phyloP scores from a whole-genome alignment of 805 yeast genomes.

The Lachancea lanzarotensis region DNA sequence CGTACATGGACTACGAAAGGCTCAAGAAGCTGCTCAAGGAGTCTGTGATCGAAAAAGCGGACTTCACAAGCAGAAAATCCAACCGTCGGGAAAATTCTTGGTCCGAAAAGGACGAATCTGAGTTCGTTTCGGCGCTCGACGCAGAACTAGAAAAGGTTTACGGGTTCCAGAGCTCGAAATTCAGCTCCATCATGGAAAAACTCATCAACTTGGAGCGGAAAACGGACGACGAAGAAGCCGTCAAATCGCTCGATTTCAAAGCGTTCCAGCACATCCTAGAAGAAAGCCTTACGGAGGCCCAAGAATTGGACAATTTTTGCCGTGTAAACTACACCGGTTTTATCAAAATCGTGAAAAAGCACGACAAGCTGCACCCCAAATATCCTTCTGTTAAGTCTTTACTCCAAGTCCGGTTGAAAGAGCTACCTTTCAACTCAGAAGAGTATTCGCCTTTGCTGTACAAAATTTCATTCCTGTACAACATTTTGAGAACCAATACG shows the following conservation, averaged over 20 bases:
- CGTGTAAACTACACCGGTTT: conserved; percentile 93
- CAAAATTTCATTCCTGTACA: conserved; percentile 74
- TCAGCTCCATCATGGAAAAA: conserved; percentile 57
- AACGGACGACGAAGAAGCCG: conserved; percentile 38
- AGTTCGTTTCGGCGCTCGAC: conserved; percentile 62
- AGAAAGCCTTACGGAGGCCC: conserved; percentile 63
- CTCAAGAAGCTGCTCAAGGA: conserved; percentile 67
- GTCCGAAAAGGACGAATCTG: conserved; percentile 66
- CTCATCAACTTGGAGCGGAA: conserved; percentile 58
- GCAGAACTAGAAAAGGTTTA: conserved; percentile 70
- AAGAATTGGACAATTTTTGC: conserved; percentile 83
- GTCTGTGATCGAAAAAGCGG: conserved; percentile 38
- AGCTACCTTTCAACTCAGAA: conserved; percentile 87
- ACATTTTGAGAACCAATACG: conserved; percentile 64
- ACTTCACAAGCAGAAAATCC: conserved; percentile 12
- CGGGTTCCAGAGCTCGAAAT: conserved; percentile 61
- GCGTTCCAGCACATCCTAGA: conserved; percentile 66
- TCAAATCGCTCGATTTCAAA: conserved; percentile 47
- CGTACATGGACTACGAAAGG: conserved; percentile 59
- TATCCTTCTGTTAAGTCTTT: conserved; percentile 83
- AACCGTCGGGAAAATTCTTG: conserved; percentile 37
- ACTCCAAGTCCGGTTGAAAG: conserved; percentile 78
- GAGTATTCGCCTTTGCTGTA: conserved; percentile 88
- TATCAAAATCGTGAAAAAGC: conserved; percentile 90
- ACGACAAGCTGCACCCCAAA: conserved; percentile 80